A percentile compares a stretch with the other conserved stretches of the same genome.
These are phyloP conservation scores for Cutaneotrichosporon sp. DNA, from an alignment of 1,284 basidiomycete species.

Conservation along the genomic window DNA sequence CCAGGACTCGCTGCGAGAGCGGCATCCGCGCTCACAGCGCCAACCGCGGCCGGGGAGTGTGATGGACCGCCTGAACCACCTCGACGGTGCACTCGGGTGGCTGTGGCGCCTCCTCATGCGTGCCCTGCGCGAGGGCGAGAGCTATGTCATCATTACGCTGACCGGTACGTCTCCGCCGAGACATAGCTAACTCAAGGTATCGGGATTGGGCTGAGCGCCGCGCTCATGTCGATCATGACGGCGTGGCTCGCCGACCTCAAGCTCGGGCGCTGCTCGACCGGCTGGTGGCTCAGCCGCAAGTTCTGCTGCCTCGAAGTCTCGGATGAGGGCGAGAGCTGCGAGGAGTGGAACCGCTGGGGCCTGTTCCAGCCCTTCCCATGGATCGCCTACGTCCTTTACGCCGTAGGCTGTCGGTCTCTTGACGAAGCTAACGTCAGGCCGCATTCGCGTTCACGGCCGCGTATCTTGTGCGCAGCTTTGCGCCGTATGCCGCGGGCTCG, in stretches of 20 bases:
- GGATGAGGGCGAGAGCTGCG: constrained; percentile 76
- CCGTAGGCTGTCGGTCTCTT: constrained; percentile 62
- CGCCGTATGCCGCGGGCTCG: constrained; percentile 94
- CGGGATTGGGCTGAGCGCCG: constrained; percentile 89
- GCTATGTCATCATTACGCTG: constrained; percentile 75
- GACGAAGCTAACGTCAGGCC: constrained; percentile 56
- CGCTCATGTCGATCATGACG: constrained; percentile 92
- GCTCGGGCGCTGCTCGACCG: constrained; percentile 92
- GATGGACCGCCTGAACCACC: constrained; percentile 37
- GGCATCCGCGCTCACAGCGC: constrained; percentile 56
- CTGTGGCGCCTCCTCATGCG: constrained; percentile 66
- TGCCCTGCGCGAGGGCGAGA: constrained; percentile 60
- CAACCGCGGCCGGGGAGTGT: constrained; percentile 28
- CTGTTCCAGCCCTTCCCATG: constrained; percentile 71
- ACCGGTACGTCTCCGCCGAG: constrained; percentile 66
- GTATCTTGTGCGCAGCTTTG: constrained; percentile 82
- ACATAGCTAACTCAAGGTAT: constrained; percentile 61
- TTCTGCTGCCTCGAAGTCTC: constrained; percentile 88
- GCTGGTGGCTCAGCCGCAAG: constrained; percentile 98
- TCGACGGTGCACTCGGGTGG: constrained; percentile 56
- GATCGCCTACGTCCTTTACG: constrained; percentile 83
- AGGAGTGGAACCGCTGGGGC: constrained; percentile 94
- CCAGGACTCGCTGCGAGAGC: constrained; percentile 86
- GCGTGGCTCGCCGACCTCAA: constrained; percentile 98
- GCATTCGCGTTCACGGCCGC: constrained; percentile 80